Evolutionary conservation across 768 basidiomycete genomes (phyloP).

Genomic region (Cyclocybe aegerita): DNA sequence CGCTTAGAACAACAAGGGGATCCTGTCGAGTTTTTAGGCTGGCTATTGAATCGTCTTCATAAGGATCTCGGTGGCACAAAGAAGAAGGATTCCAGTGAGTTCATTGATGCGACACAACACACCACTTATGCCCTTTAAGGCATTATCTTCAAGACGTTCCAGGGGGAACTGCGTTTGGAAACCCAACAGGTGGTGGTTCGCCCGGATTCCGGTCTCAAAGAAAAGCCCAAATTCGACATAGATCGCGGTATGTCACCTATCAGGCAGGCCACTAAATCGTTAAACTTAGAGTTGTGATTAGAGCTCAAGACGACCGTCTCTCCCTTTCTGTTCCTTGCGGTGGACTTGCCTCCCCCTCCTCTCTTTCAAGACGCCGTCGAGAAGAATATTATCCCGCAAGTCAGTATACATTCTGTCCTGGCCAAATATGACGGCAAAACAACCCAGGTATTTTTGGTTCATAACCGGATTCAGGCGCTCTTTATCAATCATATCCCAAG

Average conservation of each 20-base stretch:
- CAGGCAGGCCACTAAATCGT: conserved; percentile 9
- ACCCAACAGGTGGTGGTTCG: conserved; percentile 91
- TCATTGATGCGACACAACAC: conserved; percentile 4
- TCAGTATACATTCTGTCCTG: conserved; percentile 85
- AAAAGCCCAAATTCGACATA: conserved; percentile 91
- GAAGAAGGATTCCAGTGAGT: conserved; percentile 85
- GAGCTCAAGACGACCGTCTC: conserved; percentile 85
- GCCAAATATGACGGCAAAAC: conserved; percentile 93
- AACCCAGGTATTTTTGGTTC: conserved; percentile 61
- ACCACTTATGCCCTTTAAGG: conserved; percentile 44
- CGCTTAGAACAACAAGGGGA: conserved; percentile 94
- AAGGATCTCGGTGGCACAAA: conserved; percentile 94
- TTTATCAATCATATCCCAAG: conserved; percentile 38
- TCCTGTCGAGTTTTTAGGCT: conserved; percentile 93
- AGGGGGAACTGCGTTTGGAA: conserved; percentile 90
- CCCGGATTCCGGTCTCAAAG: conserved; percentile 68
- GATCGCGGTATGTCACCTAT: conserved; percentile 68
- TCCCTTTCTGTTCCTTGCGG: conserved; percentile 93
- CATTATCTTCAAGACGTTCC: conserved; percentile 90
- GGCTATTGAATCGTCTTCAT: conserved; percentile 93
- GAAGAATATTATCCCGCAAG: conserved; percentile 99
- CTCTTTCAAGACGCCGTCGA: conserved; percentile 94
- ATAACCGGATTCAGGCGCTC: neutral
- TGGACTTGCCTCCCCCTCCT: conserved; percentile 97
- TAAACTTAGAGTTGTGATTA: conserved; percentile 25